phyloP scores from a whole-genome alignment of 192 early-diverging fungal species.

The Phycomyces nitens region DNA sequence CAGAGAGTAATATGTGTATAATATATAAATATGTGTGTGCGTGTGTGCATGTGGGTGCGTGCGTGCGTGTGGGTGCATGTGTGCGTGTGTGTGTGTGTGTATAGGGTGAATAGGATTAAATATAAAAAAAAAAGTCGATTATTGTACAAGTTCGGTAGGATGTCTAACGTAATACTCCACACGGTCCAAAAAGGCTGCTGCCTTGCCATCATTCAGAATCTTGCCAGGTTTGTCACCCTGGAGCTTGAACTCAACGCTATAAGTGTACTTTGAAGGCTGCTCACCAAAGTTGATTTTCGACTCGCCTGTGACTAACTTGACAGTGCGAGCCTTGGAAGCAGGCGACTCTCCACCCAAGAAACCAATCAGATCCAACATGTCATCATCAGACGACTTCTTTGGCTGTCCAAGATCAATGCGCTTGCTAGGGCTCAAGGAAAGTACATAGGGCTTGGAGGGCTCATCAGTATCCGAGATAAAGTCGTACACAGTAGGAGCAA shows the following conservation, averaged over 20 bases:
- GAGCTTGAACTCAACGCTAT: slow-evolving; percentile 42
- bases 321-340: slow-evolving; percentile 24
- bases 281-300: slow-evolving; percentile 28
- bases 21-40: no score
- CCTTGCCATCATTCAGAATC: slow-evolving; percentile 37
- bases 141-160: slow-evolving; percentile 46
- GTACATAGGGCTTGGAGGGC: slow-evolving; percentile 30
- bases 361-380: slow-evolving; percentile 43
- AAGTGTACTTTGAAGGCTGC: slow-evolving; percentile 25
- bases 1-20: no score
- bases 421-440: slow-evolving; percentile 14
- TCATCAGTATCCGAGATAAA: slow-evolving; percentile 28
- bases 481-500: slow-evolving; percentile 50
- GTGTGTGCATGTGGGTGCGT: no score
- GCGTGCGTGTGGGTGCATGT: no score
- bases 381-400: neutral
- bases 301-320: slow-evolving; percentile 32
- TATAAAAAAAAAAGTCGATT: slow-evolving; percentile 1
- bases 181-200: slow-evolving; percentile 44
- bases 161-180: slow-evolving; percentile 49
- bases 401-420: neutral
- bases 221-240: slow-evolving; percentile 37
- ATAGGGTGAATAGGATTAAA: slow-evolving; percentile 6
- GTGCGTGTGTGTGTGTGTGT: neutral
- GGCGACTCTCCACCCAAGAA: slow-evolving; percentile 40